A percentile compares a stretch with the other conserved stretches of the same genome.
These are phyloP conservation scores for Rubia occidens DNA, from an alignment of 305 asterid species.

Conservation along the genomic window DNA sequence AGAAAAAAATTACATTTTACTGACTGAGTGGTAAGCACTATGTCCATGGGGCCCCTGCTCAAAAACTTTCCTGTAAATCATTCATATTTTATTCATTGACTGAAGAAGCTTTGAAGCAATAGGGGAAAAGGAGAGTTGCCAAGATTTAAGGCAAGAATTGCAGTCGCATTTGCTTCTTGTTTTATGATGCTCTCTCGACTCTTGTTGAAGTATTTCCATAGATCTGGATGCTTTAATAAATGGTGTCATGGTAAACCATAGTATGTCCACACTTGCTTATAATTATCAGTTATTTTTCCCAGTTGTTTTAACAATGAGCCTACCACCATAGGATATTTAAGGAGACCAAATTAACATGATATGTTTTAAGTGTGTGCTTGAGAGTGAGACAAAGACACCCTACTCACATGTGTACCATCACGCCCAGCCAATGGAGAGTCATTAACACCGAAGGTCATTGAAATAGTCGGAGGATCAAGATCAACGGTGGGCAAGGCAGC, in stretches of 20 bases:
- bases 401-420: conserved; percentile 85
- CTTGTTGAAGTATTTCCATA: neutral
- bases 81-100: neutral
- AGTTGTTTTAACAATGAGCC: neutral
- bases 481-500: conserved; percentile 82
- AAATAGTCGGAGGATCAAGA: conserved; percentile 97
- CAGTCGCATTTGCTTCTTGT: no score
- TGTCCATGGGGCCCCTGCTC: neutral
- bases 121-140: neutral
- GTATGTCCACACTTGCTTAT: neutral
- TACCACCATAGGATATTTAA: neutral
- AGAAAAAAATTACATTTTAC: neutral
- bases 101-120: no score
- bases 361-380: neutral
- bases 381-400: neutral
- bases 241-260: neutral
- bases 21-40: neutral
- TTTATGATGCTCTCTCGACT: neutral
- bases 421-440: conserved; percentile 98
- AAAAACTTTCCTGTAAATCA: neutral
- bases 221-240: neutral
- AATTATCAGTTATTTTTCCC: neutral
- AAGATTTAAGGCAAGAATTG: neutral
- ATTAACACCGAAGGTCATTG: conserved; percentile 97
- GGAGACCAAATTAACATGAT: neutral